A percentile compares a stretch with the other conserved stretches of the same genome.
Evolutionary conservation across 1,139 yeast species (phyloP).

Genomic region (Sugiyamaella sp.): DNA sequence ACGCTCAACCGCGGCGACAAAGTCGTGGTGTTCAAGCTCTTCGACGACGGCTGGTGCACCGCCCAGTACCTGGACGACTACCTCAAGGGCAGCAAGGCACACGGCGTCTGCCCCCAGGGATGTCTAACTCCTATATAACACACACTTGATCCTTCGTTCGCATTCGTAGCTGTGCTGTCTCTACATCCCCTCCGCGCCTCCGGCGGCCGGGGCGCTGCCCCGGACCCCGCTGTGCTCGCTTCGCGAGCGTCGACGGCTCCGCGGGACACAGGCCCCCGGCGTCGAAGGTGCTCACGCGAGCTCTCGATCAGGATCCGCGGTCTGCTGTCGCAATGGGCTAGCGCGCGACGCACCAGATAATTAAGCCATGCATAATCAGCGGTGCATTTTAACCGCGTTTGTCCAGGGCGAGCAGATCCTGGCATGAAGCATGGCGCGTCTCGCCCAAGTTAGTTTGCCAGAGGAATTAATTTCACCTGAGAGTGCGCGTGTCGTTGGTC

Average conservation of each 20-base stretch:
- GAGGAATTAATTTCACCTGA: no score
- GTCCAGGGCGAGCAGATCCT: neutral
- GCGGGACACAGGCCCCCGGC: no score
- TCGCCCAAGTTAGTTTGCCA: no score
- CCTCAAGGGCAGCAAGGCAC: conserved; percentile 18
- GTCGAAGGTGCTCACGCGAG: no score
- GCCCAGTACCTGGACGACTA: conserved; percentile 22
- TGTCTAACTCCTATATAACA: conserved; percentile 21
- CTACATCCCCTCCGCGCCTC: no score
- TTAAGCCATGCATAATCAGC: conserved; percentile 11
- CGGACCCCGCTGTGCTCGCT: neutral
- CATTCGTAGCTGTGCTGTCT: conserved; percentile 1
- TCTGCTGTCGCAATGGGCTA: neutral
- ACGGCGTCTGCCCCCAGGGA: conserved; percentile 24
- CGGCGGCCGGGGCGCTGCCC: conserved; percentile 2
- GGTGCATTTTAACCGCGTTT: neutral
- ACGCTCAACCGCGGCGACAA: conserved; percentile 39
- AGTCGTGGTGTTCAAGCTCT: conserved; percentile 39
- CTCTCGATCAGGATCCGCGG: neutral
- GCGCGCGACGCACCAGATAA: neutral
- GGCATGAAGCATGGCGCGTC: neutral
- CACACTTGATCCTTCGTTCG: neutral
- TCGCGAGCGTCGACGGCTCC: neutral
- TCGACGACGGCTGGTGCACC: conserved; percentile 47
- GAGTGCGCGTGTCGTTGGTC: no score